Conservation (phyloP, 2,329 filamentous ascomycete genomes). For the Cadophora malorum region DNA sequence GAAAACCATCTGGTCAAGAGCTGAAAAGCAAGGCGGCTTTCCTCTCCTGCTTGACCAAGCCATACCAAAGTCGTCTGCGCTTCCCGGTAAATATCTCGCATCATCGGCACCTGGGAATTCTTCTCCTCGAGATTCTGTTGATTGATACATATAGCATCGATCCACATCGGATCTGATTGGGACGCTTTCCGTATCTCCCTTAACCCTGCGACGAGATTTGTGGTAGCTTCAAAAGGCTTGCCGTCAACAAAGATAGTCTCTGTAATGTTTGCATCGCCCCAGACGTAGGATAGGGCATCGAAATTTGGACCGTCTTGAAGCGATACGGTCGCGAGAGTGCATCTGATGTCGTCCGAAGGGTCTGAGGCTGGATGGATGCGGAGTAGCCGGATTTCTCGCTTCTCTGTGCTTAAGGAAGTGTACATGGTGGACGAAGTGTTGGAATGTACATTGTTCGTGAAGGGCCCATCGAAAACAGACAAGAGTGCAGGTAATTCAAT, state of each 20-base stretch:
- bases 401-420: too few relatives aligned
- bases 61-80: background rate
- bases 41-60: background rate
- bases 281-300: background rate
- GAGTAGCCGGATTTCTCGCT: background rate
- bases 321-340: background rate
- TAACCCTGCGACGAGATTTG: background rate
- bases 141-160: background rate
- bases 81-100: background rate
- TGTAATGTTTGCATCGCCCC: background rate
- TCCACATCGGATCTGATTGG: background rate
- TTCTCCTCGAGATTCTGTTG: background rate
- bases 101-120: background rate
- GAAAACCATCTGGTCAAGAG: too few relatives aligned
- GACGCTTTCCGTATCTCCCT: background rate
- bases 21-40: too few relatives aligned
- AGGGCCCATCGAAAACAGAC: too few relatives aligned
- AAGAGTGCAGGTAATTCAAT: too few relatives aligned
- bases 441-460: too few relatives aligned
- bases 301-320: background rate
- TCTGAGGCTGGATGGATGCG: background rate
- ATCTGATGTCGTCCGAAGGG: background rate
- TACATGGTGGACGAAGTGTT: too few relatives aligned
- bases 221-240: background rate
- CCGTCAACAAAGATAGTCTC: background rate